Conservation (phyloP, 1,284 basidiomycete genomes). For the Fomitopsis betulina region DNA sequence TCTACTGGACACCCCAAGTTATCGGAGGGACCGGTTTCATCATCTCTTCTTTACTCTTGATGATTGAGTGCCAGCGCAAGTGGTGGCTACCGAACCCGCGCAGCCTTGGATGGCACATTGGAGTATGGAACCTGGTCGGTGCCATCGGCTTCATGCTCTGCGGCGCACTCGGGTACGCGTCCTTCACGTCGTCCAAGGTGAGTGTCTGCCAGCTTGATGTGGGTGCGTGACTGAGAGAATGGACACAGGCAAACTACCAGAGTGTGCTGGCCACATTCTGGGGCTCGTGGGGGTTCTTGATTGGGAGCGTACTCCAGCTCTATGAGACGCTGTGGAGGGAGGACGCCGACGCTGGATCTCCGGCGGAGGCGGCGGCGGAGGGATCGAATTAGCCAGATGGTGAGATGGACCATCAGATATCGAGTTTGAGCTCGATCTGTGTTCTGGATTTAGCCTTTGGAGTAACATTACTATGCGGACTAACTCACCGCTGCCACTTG, state of each 20-base stretch:
- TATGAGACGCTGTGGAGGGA: conserved; percentile 35
- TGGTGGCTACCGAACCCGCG: conserved; percentile 41
- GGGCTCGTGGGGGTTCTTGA: conserved; percentile 59
- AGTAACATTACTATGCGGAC: background rate
- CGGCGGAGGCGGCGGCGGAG: background rate
- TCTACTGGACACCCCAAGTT: conserved; percentile 53
- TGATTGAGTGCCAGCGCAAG: conserved; percentile 49
- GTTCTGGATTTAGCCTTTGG: background rate
- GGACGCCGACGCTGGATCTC: background rate
- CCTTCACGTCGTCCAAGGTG: conserved; percentile 18
- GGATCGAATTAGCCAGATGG: no score
- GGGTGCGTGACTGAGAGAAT: background rate
- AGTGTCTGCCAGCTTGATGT: background rate
- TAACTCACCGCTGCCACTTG: background rate
- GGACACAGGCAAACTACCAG: conserved; percentile 37
- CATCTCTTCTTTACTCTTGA: conserved; percentile 43
- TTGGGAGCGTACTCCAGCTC: conserved; percentile 50
- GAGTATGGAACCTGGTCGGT: conserved; percentile 55
- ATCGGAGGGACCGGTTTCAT: conserved; percentile 55
- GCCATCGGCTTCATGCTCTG: conserved; percentile 52
- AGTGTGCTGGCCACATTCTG: conserved; percentile 52
- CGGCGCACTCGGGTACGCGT: conserved; percentile 47
- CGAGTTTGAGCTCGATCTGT: background rate
- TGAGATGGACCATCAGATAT: background rate
- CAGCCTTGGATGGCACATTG: conserved; percentile 43